Conservation (phyloP, 2,329 filamentous ascomycete species). For the Lachnellula occidentalis region DNA sequence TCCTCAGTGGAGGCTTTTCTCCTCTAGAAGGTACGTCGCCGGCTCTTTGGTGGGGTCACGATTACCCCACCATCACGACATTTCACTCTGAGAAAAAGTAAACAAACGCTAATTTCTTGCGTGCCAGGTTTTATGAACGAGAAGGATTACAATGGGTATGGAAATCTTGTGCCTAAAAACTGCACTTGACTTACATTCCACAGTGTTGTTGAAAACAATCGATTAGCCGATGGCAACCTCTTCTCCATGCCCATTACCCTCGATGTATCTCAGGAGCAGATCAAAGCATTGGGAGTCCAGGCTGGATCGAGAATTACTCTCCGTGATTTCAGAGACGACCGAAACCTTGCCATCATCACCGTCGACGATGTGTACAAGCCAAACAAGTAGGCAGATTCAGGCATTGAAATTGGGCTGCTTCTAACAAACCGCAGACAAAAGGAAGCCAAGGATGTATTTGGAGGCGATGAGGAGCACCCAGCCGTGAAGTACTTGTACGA, state of each 20-base stretch:
- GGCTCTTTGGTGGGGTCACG: conserved; percentile 19
- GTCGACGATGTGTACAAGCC: conserved; percentile 94
- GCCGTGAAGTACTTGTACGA: conserved; percentile 86
- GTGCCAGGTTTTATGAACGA: conserved; percentile 86
- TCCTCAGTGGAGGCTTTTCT: conserved; percentile 96
- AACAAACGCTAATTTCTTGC: conserved; percentile 21
- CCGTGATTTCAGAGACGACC: conserved; percentile 92
- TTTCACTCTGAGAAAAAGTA: conserved; percentile 7
- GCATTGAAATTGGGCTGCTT: background rate
- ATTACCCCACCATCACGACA: conserved; percentile 18
- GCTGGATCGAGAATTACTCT: conserved; percentile 77
- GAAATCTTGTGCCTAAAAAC: conserved; percentile 12
- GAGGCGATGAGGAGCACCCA: conserved; percentile 84
- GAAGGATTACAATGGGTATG: conserved; percentile 90
- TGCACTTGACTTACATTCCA: conserved; percentile 28
- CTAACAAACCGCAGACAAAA: conserved; percentile 53
- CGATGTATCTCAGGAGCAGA: conserved; percentile 70
- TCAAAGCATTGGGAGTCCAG: conserved; percentile 72
- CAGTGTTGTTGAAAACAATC: conserved; percentile 83
- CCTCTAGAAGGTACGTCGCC: conserved; percentile 76
- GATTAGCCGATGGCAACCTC: conserved; percentile 80
- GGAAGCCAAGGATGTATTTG: conserved; percentile 93
- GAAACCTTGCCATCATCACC: conserved; percentile 90
- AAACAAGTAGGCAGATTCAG: conserved; percentile 66
- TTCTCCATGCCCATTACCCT: conserved; percentile 98